A percentile compares a stretch with the other conserved stretches of the same genome.
Conservation (phyloP, 2,329 filamentous ascomycete species). For the Talaromyces verruculosus region DNA sequence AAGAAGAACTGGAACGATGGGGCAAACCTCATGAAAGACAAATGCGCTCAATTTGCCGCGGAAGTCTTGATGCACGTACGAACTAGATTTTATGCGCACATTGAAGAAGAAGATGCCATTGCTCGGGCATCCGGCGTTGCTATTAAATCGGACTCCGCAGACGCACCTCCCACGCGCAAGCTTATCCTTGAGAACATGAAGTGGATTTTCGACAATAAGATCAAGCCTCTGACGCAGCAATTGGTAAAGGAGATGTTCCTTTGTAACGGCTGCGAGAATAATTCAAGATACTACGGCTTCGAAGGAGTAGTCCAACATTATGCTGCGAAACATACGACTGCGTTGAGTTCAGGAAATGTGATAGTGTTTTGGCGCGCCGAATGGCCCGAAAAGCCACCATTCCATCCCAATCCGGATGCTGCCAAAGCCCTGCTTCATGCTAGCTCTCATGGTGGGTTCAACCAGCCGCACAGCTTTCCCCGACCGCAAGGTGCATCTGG, state of each 20-base stretch:
- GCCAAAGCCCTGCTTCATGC: constrained; percentile 43
- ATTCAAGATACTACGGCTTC: constrained; percentile 69
- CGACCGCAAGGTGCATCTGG: constrained; percentile 20
- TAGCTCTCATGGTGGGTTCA: constrained; percentile 29
- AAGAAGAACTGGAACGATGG: constrained; percentile 64
- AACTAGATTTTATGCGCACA: constrained; percentile 63
- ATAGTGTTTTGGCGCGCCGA: constrained; percentile 78
- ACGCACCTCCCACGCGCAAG: constrained; percentile 59
- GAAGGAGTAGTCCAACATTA: constrained; percentile 81
- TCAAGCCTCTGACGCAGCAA: constrained; percentile 67
- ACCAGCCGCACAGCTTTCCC: constrained; percentile 24
- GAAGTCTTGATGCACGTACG: constrained; percentile 69
- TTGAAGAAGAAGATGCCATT: constrained; percentile 55
- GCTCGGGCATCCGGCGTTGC: constrained; percentile 49
- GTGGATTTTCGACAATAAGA: constrained; percentile 76
- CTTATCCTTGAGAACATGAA: constrained; percentile 83
- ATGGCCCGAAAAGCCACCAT: constrained; percentile 75
- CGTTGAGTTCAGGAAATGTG: constrained; percentile 68
- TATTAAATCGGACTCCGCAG: constrained; percentile 50
- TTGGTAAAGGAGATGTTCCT: constrained; percentile 72
- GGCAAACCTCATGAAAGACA: constrained; percentile 62
- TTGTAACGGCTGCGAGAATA: constrained; percentile 67
- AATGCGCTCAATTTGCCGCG: constrained; percentile 66
- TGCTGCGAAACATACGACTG: constrained; percentile 74
- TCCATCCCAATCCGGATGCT: constrained; percentile 60